Conservation (phyloP, 192 early-diverging fungal species). For the Phlyctochytrium bullatum region DNA sequence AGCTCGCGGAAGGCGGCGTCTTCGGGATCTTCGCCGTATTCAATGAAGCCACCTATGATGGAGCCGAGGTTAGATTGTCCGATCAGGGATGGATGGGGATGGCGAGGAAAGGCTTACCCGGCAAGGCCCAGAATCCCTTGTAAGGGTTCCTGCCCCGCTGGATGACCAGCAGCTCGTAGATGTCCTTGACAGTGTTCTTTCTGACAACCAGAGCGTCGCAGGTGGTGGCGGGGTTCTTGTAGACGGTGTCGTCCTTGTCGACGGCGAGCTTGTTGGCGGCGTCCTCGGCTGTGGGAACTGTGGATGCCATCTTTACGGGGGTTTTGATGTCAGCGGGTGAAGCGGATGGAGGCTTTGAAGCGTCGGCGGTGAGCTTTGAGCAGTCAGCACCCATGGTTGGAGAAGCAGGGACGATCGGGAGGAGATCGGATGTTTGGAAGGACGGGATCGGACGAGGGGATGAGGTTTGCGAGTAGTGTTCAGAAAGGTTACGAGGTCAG, state of each 20-base stretch:
- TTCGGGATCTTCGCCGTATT: constrained; percentile 11
- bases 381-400: too few relatives aligned
- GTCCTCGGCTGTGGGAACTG: background rate
- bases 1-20: constrained; percentile 4
- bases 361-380: constrained; percentile 1
- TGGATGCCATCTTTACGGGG: constrained; percentile 1
- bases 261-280: background rate
- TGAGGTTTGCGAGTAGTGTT: too few relatives aligned
- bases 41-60: constrained; percentile 9
- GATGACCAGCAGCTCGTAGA: constrained; percentile 3
- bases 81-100: too few relatives aligned
- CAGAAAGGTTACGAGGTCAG: too few relatives aligned
- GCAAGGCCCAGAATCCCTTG: constrained; percentile 3
- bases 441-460: too few relatives aligned
- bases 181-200: background rate
- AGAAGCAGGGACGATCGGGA: too few relatives aligned
- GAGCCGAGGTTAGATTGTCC: background rate
- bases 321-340: constrained; percentile 17
- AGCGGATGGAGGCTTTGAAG: constrained; percentile 2
- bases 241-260: constrained; percentile 1
- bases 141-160: constrained; percentile 6
- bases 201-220: background rate
- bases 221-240: constrained; percentile 8
- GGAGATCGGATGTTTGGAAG: too few relatives aligned
- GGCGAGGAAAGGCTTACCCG: background rate